Evolutionary conservation across 768 basidiomycete genomes (phyloP), one percentile per base, ranked within the genome.

Genomic region (Lactifluus volemus): DNA sequence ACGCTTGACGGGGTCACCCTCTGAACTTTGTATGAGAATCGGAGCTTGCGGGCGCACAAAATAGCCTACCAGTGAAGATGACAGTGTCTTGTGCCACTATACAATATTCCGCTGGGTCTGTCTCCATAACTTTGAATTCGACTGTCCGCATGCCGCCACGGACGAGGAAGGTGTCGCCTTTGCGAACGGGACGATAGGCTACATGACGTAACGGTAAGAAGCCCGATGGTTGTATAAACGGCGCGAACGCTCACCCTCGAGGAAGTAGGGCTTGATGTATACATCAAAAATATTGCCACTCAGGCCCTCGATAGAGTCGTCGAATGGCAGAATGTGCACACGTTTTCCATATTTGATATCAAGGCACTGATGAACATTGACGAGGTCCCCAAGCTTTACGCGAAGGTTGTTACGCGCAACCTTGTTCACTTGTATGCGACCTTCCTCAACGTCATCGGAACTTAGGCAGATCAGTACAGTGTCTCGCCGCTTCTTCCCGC

Each of bases 301-400:
- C 55, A 99, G 81, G 67, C 96, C 97, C 78, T 99, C 97, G 63
- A 98, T 78, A 6, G 97, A 98, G 77, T 99, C 97, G 69, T 98
- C 97, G 70, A 99, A 98, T 1, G 97, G 97, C 15, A 99, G 79
- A 62, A 99, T 83, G 72, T 98, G 97, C 44, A 99, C 84, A 58
- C 96, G 88, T 73, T 99, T 98, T 66, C 97, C 97, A 73, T 99
- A 99, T 76, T 98, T 97, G 81, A 98, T 98, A 70, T 98, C 96
- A 61, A 88, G 83, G 72, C 95, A 98, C 69, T 92, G 85, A 73
- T 98, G 95, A 0, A 99, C 94, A 63, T 90, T 91, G 71, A 93
- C 93, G 58, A 98, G 81, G 74, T 99, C 97, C 47, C 91, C 96
- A 47, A 98, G 86, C 78, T 98, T 98, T 68, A 98, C 92, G 58